Base-by-base conservation (phyloP, 495 filamentous ascomycete genomes). In the Penicillium bovifimosum region DNA sequence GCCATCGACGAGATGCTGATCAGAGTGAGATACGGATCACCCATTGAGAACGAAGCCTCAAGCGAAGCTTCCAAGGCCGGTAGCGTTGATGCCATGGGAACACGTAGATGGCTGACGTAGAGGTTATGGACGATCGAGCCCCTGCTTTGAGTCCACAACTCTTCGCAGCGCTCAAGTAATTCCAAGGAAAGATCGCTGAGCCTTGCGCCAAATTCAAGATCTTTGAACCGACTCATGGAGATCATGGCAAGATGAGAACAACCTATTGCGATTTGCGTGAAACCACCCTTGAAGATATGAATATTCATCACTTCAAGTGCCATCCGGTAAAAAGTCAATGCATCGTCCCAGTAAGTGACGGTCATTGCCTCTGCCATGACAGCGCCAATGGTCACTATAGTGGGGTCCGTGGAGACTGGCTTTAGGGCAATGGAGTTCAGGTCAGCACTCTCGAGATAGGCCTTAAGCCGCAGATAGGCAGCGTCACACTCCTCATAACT, bases 331-430 rank as follows among this genome's bases (percentile, higher is more conserved):
- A 91, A 95, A 20, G 82, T 78, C 18, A 88, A 60, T 14, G 75
- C 70, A 63, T 93, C 83, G 57, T 80, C 83, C 90, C 90, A 96
- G 69, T 87, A 95, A 1, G 86, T 86, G n/a, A 88, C 83, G 44
- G 83, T 82, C 51, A 87, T 78, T 9, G 88, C 83, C 65, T 95
- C 91, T 0, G 83, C 76, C 52, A 95, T 75, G 24, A 95, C 82
- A 0, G 86, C 80, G 13, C 86, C 90, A 9, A 89, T 76, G 0
- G 83, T 86, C 17, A 83, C 68, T 35, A 89, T 61, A 24, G 67
- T 75, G 5, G 76, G 67, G 53, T 87, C 82, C 20, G 73, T 69
- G 38, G 68, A 68, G 41, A 74, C 55, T 3, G 78, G 74, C 24
- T 78, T 80, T 17, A 72, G 70, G 5, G 83, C 58, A 7, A 86